These are phyloP conservation scores for Phaeodactylum tricornutum DNA, from an alignment of 108 stramenopile genomes.

Conservation along the genomic window DNA sequence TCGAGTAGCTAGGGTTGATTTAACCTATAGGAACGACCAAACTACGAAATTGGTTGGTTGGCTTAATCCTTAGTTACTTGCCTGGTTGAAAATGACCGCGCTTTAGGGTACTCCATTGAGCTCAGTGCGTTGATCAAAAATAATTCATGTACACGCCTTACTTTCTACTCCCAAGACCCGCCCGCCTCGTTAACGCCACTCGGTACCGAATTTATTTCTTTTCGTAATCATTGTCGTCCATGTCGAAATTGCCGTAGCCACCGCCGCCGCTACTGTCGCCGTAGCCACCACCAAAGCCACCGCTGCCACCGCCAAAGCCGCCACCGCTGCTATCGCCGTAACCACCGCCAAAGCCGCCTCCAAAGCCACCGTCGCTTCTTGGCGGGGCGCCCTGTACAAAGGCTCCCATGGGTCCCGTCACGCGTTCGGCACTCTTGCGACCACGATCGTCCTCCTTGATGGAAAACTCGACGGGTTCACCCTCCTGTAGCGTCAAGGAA, in stretches of 20 bases:
- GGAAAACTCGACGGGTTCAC: conserved; percentile 52
- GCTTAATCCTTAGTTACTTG: too few relatives aligned
- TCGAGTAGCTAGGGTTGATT: conserved; percentile 3
- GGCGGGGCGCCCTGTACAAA: conserved; percentile 47
- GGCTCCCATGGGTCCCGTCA: conserved; percentile 85
- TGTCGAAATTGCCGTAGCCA: not conserved
- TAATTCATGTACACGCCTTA: too few relatives aligned
- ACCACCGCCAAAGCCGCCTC: conserved; percentile 5
- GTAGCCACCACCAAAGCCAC: conserved; percentile 1
- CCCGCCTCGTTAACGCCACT: too few relatives aligned
- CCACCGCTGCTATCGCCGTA: conserved; percentile 8
- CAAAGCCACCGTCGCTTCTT: conserved; percentile 13
- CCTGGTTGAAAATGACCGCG: too few relatives aligned
- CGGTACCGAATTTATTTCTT: too few relatives aligned
- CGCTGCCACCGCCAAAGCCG: conserved; percentile 7
- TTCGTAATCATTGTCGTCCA: too few relatives aligned
- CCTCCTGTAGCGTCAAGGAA: conserved; percentile 21
- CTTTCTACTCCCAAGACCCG: too few relatives aligned
- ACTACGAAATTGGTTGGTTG: too few relatives aligned
- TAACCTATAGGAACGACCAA: too few relatives aligned
- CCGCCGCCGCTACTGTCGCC: conserved; percentile 11
- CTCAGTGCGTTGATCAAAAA: too few relatives aligned
- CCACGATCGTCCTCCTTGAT: conserved; percentile 27
- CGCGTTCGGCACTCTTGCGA: conserved; percentile 56
- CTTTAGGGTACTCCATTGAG: too few relatives aligned